phyloP scores from a whole-genome alignment of 768 basidiomycete species.

The Udeniomyces megalosporus region DNA sequence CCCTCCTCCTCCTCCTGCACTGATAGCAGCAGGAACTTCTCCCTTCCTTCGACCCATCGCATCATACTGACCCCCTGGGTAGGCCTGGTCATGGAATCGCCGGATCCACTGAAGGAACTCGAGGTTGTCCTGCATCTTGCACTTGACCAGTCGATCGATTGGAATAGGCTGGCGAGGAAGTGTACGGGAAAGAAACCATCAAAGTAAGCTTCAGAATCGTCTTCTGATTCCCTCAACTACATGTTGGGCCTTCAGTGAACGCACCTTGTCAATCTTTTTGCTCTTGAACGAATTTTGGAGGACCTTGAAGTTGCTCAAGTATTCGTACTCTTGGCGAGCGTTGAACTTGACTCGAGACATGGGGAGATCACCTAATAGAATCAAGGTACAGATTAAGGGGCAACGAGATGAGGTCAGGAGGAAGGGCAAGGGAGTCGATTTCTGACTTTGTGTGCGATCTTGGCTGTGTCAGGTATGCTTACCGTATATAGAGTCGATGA shows the following conservation, averaged over 20 bases:
- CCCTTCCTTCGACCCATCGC: slow-evolving; percentile 55
- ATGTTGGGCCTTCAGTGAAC: too few relatives aligned
- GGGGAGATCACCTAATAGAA: slow-evolving; percentile 63
- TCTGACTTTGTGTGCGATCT: not conserved
- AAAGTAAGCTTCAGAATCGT: not conserved
- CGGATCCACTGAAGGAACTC: slow-evolving; percentile 98
- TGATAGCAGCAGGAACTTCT: slow-evolving; percentile 57
- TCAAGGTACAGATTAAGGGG: not conserved
- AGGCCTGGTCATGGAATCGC: slow-evolving; percentile 87
- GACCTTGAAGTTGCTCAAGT: slow-evolving; percentile 84
- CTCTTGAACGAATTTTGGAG: slow-evolving; percentile 81
- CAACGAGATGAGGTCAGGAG: not conserved
- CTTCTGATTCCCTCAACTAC: not conserved
- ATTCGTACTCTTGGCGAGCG: slow-evolving; percentile 74
- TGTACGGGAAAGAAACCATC: not conserved
- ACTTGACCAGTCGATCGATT: slow-evolving; percentile 86
- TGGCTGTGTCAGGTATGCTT: too few relatives aligned
- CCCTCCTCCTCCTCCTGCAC: slow-evolving; percentile 32
- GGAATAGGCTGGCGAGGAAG: slow-evolving; percentile 55
- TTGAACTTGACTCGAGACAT: slow-evolving; percentile 89
- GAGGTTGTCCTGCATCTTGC: slow-evolving; percentile 99
- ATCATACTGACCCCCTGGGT: slow-evolving; percentile 73
- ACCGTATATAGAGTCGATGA: slow-evolving; percentile 91
- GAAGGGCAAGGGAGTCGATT: not conserved
- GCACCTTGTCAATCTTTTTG: slow-evolving; percentile 86